Conservation (phyloP, 2,329 filamentous ascomycete species). For the Davidsoniella neocaledoniae region DNA sequence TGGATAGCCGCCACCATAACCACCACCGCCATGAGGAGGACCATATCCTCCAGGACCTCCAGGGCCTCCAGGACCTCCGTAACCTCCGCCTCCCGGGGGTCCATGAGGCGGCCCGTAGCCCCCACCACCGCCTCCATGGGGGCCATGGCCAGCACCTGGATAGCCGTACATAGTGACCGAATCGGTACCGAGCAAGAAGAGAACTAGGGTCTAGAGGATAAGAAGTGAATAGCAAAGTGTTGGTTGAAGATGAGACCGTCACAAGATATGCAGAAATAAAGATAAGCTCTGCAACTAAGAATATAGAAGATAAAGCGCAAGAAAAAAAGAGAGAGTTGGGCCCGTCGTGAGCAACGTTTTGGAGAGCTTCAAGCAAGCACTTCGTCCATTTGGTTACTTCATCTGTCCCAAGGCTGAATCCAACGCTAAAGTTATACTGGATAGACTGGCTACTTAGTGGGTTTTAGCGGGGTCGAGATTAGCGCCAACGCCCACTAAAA, state of each 20-base stretch:
- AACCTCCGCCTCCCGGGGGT: constrained; percentile 14
- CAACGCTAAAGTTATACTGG: too few species aligned
- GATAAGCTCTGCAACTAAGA: too few species aligned
- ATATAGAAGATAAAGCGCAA: background rate
- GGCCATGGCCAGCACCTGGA: constrained; percentile 13
- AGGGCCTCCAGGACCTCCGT: constrained; percentile 12
- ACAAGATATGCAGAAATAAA: background rate
- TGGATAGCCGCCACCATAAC: constrained; percentile 18
- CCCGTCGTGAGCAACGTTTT: too few species aligned
- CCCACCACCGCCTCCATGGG: constrained; percentile 8
- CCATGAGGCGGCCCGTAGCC: constrained; percentile 15
- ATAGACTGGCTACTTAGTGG: too few species aligned
- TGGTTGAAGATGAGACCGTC: background rate
- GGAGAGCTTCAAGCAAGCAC: too few species aligned
- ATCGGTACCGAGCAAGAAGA: background rate
- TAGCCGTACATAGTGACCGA: constrained; percentile 11
- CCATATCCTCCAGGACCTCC: constrained; percentile 12
- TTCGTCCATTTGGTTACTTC: too few species aligned
- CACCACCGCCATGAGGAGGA: constrained; percentile 13
- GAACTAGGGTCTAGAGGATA: background rate
- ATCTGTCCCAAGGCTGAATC: too few species aligned
- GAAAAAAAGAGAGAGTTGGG: too few species aligned
- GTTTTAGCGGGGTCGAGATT: too few species aligned
- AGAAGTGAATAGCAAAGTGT: too few species aligned
- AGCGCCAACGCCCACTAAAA: too few species aligned